A percentile compares a stretch with the other conserved stretches of the same genome.
Conservation (phyloP, 352 stramenopile species). For the Achlya hypogyna region DNA sequence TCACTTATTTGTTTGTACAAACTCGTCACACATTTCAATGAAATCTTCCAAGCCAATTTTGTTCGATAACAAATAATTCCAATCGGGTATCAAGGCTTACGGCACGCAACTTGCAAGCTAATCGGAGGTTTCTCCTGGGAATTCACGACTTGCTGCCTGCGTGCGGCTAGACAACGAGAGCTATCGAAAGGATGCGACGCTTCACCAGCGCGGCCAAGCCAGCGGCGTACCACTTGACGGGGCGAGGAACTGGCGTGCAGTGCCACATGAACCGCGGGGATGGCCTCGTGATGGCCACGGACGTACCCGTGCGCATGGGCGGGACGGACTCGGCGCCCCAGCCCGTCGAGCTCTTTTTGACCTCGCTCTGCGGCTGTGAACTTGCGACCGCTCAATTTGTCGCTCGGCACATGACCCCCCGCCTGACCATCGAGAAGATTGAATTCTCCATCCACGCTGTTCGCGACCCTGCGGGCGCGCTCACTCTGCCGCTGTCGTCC, state of each 20-base stretch:
- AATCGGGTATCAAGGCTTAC: too few relatives aligned
- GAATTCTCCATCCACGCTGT: conserved; percentile 35
- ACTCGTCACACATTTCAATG: too few relatives aligned
- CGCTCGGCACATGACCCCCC: conserved; percentile 32
- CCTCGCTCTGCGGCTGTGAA: conserved; percentile 43
- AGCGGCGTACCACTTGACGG: conserved; percentile 3
- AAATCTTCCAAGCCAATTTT: too few relatives aligned
- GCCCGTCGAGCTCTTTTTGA: conserved; percentile 45
- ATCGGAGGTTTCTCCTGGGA: too few relatives aligned
- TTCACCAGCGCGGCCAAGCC: too few relatives aligned
- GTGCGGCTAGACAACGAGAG: too few relatives aligned
- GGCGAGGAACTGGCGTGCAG: not conserved
- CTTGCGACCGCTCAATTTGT: conserved; percentile 47
- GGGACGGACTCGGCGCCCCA: conserved; percentile 36
- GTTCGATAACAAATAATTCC: too few relatives aligned
- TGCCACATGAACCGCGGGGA: not conserved
- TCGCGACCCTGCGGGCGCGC: conserved; percentile 37
- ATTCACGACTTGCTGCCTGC: too few relatives aligned
- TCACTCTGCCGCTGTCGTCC: conserved; percentile 21
- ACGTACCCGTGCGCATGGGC: conserved; percentile 44
- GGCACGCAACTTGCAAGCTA: too few relatives aligned
- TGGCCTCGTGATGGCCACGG: conserved; percentile 25
- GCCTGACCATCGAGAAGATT: conserved; percentile 37
- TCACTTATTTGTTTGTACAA: too few relatives aligned
- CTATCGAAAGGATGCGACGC: too few relatives aligned